phyloP scores from a whole-genome alignment of 768 basidiomycete species.

The Paxillus ammoniavirescens region DNA sequence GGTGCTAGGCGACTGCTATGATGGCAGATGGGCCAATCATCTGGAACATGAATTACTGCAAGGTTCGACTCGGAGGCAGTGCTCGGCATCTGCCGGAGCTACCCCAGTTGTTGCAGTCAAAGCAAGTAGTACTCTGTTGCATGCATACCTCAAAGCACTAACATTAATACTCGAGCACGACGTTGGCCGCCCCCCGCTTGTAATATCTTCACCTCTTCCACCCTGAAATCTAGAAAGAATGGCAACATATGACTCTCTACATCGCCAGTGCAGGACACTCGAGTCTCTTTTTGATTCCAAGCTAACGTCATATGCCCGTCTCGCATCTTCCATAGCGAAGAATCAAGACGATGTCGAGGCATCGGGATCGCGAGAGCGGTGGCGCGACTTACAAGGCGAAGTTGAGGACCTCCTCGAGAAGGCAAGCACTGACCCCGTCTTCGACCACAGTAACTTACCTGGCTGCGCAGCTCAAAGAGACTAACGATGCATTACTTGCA shows the following conservation, averaged over 20 bases:
- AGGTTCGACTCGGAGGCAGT: no score
- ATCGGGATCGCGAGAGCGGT: conserved; percentile 64
- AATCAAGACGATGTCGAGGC: conserved; percentile 64
- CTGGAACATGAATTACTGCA: no score
- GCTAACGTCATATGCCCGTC: conserved; percentile 84
- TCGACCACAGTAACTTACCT: conserved; percentile 5
- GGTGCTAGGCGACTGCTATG: no score
- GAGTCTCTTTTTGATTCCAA: conserved; percentile 92
- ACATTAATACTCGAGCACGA: no score
- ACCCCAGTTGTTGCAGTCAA: neutral
- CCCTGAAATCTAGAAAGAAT: conserved; percentile 34
- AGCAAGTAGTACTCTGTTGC: no score
- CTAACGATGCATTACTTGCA: conserved; percentile 73
- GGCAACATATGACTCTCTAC: conserved; percentile 84
- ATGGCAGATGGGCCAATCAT: no score
- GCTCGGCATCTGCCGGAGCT: conserved; percentile 14
- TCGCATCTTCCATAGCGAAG: conserved; percentile 65
- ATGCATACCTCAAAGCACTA: no score
- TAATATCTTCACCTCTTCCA: neutral
- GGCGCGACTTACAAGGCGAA: conserved; percentile 83
- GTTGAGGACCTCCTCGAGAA: conserved; percentile 84
- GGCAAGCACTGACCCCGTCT: conserved; percentile 44
- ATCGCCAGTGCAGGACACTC: conserved; percentile 89
- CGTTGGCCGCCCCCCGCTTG: no score
- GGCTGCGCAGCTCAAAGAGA: conserved; percentile 72